These are phyloP conservation scores for Xenosphaeropsis pyriputrescens DNA, from an alignment of 2,329 filamentous ascomycete genomes.

Conservation along the genomic window DNA sequence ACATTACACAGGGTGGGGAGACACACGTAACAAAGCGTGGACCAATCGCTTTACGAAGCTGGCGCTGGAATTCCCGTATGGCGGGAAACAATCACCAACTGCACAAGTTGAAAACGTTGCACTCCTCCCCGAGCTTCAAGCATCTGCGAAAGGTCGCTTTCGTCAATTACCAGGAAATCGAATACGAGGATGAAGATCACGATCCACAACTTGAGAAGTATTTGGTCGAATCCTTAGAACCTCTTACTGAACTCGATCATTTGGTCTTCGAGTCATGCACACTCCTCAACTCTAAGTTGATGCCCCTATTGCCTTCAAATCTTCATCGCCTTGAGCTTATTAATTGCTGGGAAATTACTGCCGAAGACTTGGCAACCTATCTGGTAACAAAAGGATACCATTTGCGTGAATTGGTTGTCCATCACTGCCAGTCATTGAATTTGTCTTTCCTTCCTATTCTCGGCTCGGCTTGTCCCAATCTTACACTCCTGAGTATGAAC, in stretches of 20 bases:
- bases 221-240: constrained; percentile 26
- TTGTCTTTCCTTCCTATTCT: constrained; percentile 59
- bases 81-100: constrained; percentile 28
- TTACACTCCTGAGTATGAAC: constrained; percentile 63
- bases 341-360: constrained; percentile 65
- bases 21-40: constrained; percentile 27
- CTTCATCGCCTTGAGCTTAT: constrained; percentile 57
- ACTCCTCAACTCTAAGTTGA: constrained; percentile 49
- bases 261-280: constrained; percentile 65
- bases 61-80: constrained; percentile 47
- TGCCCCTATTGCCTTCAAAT: constrained; percentile 52
- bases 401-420: constrained; percentile 54
- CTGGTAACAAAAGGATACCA: constrained; percentile 50
- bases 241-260: constrained; percentile 48
- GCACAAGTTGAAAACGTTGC: constrained; percentile 33
- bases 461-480: constrained; percentile 49
- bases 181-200: constrained; percentile 12
- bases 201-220: constrained; percentile 22
- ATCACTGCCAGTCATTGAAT: constrained; percentile 68
- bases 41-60: constrained; percentile 26
- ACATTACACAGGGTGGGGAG: constrained; percentile 5
- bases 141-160: constrained; percentile 40
- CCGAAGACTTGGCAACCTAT: constrained; percentile 49
- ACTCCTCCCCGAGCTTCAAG: constrained; percentile 40
- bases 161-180: constrained; percentile 44